Evolutionary conservation across 2,329 filamentous ascomycete genomes (phyloP).

Genomic region (Epichloe gansuensis): DNA sequence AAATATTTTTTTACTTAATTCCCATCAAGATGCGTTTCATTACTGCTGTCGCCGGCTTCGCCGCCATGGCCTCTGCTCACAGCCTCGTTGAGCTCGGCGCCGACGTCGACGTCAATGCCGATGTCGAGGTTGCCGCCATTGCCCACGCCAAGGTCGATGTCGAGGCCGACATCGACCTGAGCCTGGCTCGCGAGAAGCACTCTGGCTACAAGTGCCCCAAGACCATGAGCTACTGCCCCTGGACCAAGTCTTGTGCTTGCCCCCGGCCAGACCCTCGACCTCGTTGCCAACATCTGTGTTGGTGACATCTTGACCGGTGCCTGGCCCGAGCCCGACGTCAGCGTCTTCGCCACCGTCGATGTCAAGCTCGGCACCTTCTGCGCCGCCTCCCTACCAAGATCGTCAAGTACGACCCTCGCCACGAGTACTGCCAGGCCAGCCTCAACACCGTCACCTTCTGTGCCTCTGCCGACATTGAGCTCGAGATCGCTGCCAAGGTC

Average conservation of each 20-base stretch:
- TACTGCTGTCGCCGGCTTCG: slow-evolving; percentile 16
- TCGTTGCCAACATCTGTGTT: slow-evolving; percentile 15
- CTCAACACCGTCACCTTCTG: slow-evolving; percentile 22
- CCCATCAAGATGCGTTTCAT: slow-evolving; percentile 20
- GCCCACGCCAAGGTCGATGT: slow-evolving; percentile 5
- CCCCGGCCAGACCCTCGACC: slow-evolving; percentile 28
- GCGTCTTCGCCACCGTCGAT: slow-evolving; percentile 14
- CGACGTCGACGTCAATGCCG: slow-evolving; percentile 1
- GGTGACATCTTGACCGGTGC: slow-evolving; percentile 17
- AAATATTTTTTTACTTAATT: not conserved
- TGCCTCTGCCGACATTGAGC: slow-evolving; percentile 18
- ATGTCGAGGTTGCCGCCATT: slow-evolving; percentile 7
- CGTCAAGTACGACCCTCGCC: slow-evolving; percentile 20
- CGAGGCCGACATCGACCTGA: slow-evolving; percentile 6
- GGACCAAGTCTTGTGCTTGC: slow-evolving; percentile 32
- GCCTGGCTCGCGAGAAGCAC: slow-evolving; percentile 10
- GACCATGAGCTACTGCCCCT: slow-evolving; percentile 25
- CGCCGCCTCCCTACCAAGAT: slow-evolving; percentile 23
- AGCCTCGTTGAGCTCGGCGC: slow-evolving; percentile 17
- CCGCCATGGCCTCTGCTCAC: slow-evolving; percentile 11
- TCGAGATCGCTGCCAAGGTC: slow-evolving; percentile 13
- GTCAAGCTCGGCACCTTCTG: slow-evolving; percentile 21
- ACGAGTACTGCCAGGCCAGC: slow-evolving; percentile 24
- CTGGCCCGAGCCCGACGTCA: slow-evolving; percentile 21
- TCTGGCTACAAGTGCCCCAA: slow-evolving; percentile 20